Percentiles rank a stretch among this genome's conserved stretches.
Evolutionary conservation across 2,329 filamentous ascomycete genomes (phyloP).

Genomic region (Exutisphaerella laricina): DNA sequence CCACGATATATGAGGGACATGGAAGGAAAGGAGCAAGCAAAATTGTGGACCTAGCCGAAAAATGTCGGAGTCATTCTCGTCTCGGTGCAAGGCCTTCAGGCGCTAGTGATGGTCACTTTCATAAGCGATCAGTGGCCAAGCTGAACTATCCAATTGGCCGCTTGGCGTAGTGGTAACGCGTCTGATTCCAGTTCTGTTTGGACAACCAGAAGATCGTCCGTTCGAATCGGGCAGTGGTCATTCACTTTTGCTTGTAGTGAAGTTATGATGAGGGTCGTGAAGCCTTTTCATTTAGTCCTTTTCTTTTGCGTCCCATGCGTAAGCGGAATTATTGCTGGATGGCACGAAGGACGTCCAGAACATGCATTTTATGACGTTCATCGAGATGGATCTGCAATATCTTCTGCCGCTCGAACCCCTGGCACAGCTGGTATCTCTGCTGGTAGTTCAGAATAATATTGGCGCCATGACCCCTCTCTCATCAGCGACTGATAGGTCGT

Average conservation of each 20-base stretch:
- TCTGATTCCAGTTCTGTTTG: not conserved
- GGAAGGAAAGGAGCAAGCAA: too few relatives aligned
- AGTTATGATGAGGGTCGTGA: too few relatives aligned
- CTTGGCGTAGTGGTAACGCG: not conserved
- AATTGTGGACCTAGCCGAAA: too few relatives aligned
- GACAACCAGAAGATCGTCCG: not conserved
- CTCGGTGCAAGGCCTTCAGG: too few relatives aligned
- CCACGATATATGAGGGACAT: too few relatives aligned
- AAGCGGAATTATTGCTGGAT: not conserved
- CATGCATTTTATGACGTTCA: not conserved
- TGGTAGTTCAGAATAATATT: conserved; percentile 1
- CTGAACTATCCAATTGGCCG: too few relatives aligned
- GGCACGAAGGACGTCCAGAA: not conserved
- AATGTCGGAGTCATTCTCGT: too few relatives aligned
- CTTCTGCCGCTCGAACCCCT: not conserved
- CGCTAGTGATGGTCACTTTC: too few relatives aligned
- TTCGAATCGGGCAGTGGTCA: not conserved
- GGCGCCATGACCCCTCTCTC: not conserved
- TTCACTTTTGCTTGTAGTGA: not conserved
- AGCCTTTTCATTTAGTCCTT: too few relatives aligned
- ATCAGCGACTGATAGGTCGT: not conserved
- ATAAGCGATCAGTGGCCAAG: too few relatives aligned
- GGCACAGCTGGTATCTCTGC: not conserved
- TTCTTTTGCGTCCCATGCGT: not conserved
- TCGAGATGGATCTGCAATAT: not conserved